Conservation (phyloP, 2,329 filamentous ascomycete species). For the Penicillium nordicum region DNA sequence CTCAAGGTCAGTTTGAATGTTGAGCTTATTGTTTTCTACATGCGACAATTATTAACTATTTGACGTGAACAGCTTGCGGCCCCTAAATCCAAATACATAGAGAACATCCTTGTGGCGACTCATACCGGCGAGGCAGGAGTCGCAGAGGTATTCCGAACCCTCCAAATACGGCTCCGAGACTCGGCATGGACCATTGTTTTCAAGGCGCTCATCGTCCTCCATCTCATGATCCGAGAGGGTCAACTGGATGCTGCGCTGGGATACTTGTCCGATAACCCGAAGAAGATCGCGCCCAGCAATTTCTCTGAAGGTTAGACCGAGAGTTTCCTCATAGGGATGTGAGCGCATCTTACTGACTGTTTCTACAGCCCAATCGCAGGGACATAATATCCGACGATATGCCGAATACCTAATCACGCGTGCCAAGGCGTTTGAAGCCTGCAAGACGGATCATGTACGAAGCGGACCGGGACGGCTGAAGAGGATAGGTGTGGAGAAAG, state of each 20-base stretch:
- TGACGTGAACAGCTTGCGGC: slow-evolving; percentile 68
- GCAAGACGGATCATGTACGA: slow-evolving; percentile 85
- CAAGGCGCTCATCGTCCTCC: slow-evolving; percentile 92
- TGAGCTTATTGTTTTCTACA: not conserved
- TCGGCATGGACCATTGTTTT: slow-evolving; percentile 99
- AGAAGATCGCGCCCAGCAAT: slow-evolving; percentile 79
- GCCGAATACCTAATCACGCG: slow-evolving; percentile 80
- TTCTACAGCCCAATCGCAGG: slow-evolving; percentile 78
- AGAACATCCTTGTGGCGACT: slow-evolving; percentile 93
- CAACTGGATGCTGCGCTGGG: slow-evolving; percentile 81
- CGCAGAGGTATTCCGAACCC: slow-evolving; percentile 87
- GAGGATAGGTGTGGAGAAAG: slow-evolving; percentile 84
- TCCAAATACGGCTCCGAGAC: slow-evolving; percentile 85
- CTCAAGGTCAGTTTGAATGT: slow-evolving; percentile 66
- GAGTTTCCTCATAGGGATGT: not conserved
- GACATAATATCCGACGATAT: slow-evolving; percentile 90
- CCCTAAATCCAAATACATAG: slow-evolving; percentile 98
- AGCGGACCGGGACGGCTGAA: slow-evolving; percentile 78
- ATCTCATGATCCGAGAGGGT: slow-evolving; percentile 96
- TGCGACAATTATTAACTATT: slow-evolving; percentile 16
- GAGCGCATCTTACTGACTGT: slow-evolving; percentile 36
- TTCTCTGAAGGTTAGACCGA: slow-evolving; percentile 79
- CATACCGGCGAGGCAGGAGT: slow-evolving; percentile 93
- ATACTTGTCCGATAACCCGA: slow-evolving; percentile 78
- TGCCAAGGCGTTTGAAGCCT: slow-evolving; percentile 76